These are phyloP conservation scores for Talaromyces verruculosus DNA, from an alignment of 2,329 filamentous ascomycete species.

Conservation along the genomic window DNA sequence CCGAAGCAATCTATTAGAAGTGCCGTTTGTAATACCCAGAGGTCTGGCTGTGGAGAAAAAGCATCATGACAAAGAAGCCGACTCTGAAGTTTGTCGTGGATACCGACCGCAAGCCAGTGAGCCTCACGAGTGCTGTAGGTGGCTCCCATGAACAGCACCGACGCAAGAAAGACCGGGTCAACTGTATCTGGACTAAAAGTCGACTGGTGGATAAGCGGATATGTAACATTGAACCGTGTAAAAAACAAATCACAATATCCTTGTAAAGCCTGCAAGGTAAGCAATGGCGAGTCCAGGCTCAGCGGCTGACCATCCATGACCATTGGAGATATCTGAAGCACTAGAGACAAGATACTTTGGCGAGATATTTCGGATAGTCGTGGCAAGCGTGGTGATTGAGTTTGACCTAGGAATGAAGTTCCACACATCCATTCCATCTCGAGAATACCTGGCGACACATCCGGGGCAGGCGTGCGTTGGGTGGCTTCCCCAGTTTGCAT, in stretches of 20 bases:
- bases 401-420: constrained; percentile 14
- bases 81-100: constrained; percentile 60
- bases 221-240: constrained; percentile 59
- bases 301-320: constrained; percentile 51
- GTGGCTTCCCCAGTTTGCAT: not conserved
- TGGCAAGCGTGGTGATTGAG: constrained; percentile 24
- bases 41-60: constrained; percentile 59
- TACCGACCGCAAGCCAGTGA: constrained; percentile 61
- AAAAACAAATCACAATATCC: constrained; percentile 62
- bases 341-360: constrained; percentile 49
- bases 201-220: constrained; percentile 59
- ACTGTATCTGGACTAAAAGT: constrained; percentile 55
- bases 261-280: constrained; percentile 55
- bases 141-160: constrained; percentile 60
- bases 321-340: constrained; percentile 52
- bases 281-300: constrained; percentile 52
- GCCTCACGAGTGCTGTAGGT: constrained; percentile 61
- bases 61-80: constrained; percentile 59
- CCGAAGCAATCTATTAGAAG: constrained; percentile 65
- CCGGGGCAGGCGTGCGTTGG: not conserved
- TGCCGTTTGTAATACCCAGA: constrained; percentile 63
- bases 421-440: constrained; percentile 34
- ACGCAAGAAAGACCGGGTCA: constrained; percentile 55
- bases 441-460: constrained; percentile 12
- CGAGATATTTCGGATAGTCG: constrained; percentile 35